Evolutionary conservation across 2,329 filamentous ascomycete genomes (phyloP), one percentile per base, ranked within the genome.

Genomic region (Cercospora zeina): DNA sequence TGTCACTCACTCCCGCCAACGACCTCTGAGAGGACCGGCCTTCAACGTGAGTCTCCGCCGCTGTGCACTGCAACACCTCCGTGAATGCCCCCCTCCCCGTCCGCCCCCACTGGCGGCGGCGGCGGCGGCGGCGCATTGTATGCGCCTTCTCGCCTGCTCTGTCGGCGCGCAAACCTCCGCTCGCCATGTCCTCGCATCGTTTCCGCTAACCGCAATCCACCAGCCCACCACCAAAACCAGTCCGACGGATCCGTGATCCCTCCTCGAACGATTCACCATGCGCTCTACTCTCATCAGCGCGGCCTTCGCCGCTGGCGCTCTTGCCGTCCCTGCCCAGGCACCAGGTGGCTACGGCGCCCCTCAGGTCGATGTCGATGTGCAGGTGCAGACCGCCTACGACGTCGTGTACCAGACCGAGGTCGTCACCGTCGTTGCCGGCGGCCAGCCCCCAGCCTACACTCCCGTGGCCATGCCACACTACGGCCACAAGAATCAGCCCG

Each of bases 241-340:
- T 62, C 59, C 45, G 58, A 54, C 49, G 59, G 62, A 66, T 66
- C 65, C 60, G 65, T 61, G 62, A 67, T 67, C 63, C 65, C 55
- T 16, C 1, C 42, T 24, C 42, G 14, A 47, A 11, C 21, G 6
- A 9, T 27, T 8, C 61, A 54, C 54, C 33, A 24, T 51, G 62
- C 47, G 55, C n/a, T 37, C 54, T 59, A 64, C 72, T 42, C 37
- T 77, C 54, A 61, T 73, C 63, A 62, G 73, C 58, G 75, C 73
- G 37, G 74, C 74, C 60, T 70, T 78, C 57, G 75, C 71, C 59
- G 74, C 71, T 59, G 69, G 70, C 60, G 74, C 70, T 50, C 60
- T 77, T 54, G 74, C 75, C 61, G 67, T 72, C 31, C 76, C 76
- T 56, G 73, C 31, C 14, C 2, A 59, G 0, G 56, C 56, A 14